Evolutionary conservation across 441 rosid genomes (phyloP).

Genomic region (Gossypium schwendimanii): DNA sequence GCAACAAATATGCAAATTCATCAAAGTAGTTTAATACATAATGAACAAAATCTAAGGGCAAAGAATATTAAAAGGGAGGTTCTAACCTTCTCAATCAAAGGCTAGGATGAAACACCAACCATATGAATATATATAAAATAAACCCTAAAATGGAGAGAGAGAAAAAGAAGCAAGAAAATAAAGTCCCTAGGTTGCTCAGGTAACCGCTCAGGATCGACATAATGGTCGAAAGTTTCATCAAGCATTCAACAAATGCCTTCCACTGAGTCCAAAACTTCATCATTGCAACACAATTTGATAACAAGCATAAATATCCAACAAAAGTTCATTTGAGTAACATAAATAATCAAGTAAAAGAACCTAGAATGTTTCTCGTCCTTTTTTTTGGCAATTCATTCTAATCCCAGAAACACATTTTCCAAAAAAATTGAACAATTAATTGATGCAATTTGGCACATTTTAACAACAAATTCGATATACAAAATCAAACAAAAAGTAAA

Average conservation of each 20-base stretch:
- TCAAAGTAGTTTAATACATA: neutral
- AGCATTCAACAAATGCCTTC: constrained; percentile 23
- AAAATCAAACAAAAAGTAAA: neutral
- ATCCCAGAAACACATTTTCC: neutral
- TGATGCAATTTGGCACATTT: neutral
- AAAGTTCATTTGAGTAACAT: neutral
- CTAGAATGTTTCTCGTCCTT: neutral
- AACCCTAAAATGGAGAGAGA: neutral
- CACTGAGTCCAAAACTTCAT: constrained; percentile 23
- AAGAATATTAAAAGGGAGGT: neutral
- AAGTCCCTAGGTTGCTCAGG: constrained; percentile 32
- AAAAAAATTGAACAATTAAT: neutral
- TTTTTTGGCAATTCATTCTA: neutral
- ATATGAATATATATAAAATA: too few species aligned
- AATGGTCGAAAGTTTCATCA: constrained; percentile 35
- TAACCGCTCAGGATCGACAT: constrained; percentile 62
- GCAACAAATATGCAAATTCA: constrained; percentile 13
- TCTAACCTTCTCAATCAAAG: neutral
- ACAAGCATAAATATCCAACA: neutral
- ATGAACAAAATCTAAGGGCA: neutral
- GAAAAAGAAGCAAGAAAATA: neutral
- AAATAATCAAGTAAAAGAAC: neutral
- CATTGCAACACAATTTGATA: constrained; percentile 35
- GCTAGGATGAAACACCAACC: neutral
- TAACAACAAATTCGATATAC: neutral